Percentiles rank a stretch among this genome's conserved stretches.
Conservation (phyloP, 164 flowering plant species). For the Magnolia officinalis region DNA sequence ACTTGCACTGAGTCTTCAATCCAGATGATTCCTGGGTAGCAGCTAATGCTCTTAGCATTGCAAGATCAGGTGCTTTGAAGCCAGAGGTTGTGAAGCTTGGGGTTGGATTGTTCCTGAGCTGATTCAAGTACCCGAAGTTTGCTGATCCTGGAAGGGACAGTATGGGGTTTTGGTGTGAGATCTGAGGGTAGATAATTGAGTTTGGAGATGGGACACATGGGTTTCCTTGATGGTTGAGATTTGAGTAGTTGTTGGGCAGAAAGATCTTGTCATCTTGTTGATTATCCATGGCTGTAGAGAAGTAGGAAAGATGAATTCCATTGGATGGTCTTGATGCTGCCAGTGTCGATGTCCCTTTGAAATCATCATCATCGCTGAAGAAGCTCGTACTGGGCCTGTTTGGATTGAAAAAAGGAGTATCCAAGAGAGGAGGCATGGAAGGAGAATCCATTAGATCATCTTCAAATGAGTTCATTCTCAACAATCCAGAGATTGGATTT, state of each 20-base stretch:
- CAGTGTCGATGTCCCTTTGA: slow-evolving; percentile 10
- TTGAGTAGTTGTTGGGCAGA: slow-evolving; percentile 10
- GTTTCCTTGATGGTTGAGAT: slow-evolving; percentile 4
- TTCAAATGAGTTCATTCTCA: slow-evolving; percentile 38
- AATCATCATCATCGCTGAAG: slow-evolving; percentile 9
- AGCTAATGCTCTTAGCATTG: slow-evolving; percentile 21
- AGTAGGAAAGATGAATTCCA: slow-evolving; percentile 15
- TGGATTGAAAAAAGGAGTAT: slow-evolving; percentile 20
- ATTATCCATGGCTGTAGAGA: slow-evolving; percentile 8
- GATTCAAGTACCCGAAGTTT: slow-evolving; percentile 22
- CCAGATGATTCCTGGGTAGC: slow-evolving; percentile 6
- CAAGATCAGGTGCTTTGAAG: slow-evolving; percentile 13
- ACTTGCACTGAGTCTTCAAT: slow-evolving; percentile 26
- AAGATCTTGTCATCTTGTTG: slow-evolving; percentile 21
- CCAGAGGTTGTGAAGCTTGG: slow-evolving; percentile 17
- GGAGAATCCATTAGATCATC: slow-evolving; percentile 35
- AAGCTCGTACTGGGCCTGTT: slow-evolving; percentile 13
- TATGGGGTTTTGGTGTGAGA: slow-evolving; percentile 12
- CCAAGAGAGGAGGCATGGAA: slow-evolving; percentile 53
- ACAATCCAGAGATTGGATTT: slow-evolving; percentile 18
- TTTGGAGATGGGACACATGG: slow-evolving; percentile 9
- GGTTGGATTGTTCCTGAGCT: slow-evolving; percentile 10
- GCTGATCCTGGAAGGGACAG: slow-evolving; percentile 16
- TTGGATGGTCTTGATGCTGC: slow-evolving; percentile 15
- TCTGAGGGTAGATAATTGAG: slow-evolving; percentile 22